Base-by-base conservation (phyloP, 208 protist genomes). In the Wallacemonas sp. region DNA sequence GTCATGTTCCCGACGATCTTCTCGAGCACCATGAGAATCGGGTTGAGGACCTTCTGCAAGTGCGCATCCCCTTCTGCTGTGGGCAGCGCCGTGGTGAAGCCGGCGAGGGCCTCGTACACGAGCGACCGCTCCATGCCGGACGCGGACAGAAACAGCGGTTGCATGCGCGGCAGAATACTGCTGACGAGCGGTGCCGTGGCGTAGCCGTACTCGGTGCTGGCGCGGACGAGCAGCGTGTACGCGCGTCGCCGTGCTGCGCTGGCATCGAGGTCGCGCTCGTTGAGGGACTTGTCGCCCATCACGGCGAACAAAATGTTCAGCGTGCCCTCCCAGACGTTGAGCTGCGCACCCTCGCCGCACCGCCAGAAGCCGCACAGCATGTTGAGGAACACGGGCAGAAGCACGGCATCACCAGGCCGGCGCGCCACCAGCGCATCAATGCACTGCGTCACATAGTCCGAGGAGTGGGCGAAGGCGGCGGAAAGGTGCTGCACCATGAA, bases 301-400 rank as follows among this genome's bases (percentile, higher is more conserved):
- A 57, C 73, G 22, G 61, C 59, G 33, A 89, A 81, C 16, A 93
- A 68, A 33, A 90, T 88, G 29, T 63, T 59, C 46, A 86, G 54
- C 18, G 85, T 86, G 42, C 77, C 79, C 10, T 82, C 70, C 83
- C 85, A 92, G 45, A 96, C 74, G 50, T 87, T 80, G 20, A 88
- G 62, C 28, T 48, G 64, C 26, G 59, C 61, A 16, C 65, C 64
- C 14, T 89, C 91, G 1, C 63, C 48, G 31, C 74, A 89, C 14
- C 64, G 72, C 87, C 87, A 96, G 61, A 96, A 93, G 50, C 64
- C 67, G 41, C 79, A 79, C 11, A 93, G 67, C 82, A 96, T 92
- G 69, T 96, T 93, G 38, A 93, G 77, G 65, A 72, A 96, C 16
- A 88, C 52, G 14, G 91, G 91, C n/a, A 50, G 74, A 41, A 96